Base-by-base conservation (phyloP, 129 eudicot species). In the Arctium minus region DNA sequence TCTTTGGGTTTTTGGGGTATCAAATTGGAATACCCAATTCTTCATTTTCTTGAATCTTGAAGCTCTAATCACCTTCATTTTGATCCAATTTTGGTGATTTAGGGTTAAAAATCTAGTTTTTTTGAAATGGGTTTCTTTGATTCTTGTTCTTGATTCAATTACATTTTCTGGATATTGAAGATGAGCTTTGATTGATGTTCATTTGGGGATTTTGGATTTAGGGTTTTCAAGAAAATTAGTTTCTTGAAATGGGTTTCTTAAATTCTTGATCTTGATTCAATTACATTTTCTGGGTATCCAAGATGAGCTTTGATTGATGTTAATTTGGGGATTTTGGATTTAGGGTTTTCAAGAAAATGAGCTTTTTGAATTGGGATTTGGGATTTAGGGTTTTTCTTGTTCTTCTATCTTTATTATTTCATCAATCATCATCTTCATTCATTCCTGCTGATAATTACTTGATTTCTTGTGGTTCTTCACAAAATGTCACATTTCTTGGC, bases 391-490 rank as follows among this genome's bases (percentile, higher is more conserved):
- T 36, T 82, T 81, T 89, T 86, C 73, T 91, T 80, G 42, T 93
- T 75, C 73, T 86, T 81, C 8, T 86, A 8, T 82, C 86, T 70
- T 86, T 77, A 64, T 79, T 84, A 29, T 31, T 86, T 72, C 78
- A 78, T 76, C 74, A 48, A 60, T 78, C 74, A 48, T 93, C 94
- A 12, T 81, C 81, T 73, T 76, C 86, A 36, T 96, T 86, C 79
- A 80, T 86, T 82, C 98, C 99, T 79, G 76, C 85, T 82, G 97
- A 93, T 91, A 88, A 77, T 69, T 93, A 93, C 89, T 88, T 96
- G 82, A 84, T 93, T 76, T 91, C 90, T 79, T 96, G 99, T 93
- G 99, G 98, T 78, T 92, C 99, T 82, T 87, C 97, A 15, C 87
- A 90, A 84, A 92, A 93, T 83, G 86, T 93, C 77, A 86, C 93